These are phyloP conservation scores for Phialophora chinensis DNA, from an alignment of 2,329 filamentous ascomycete genomes.

Conservation along the genomic window DNA sequence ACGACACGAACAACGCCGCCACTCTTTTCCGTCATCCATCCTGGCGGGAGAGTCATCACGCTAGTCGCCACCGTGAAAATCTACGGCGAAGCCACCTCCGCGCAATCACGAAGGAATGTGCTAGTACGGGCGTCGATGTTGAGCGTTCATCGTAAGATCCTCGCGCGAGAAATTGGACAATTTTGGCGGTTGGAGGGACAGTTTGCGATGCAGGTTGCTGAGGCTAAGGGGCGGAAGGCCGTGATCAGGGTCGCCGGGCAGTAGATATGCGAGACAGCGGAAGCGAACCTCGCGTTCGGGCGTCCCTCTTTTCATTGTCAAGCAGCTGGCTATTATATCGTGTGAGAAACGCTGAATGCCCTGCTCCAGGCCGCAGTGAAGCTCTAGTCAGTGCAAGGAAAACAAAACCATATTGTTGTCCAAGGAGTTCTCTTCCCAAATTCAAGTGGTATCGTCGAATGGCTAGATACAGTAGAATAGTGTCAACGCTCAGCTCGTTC, in stretches of 20 bases:
- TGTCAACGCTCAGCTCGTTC: neutral
- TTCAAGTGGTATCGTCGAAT: neutral
- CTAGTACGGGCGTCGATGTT: constrained; percentile 39
- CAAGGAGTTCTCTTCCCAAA: neutral
- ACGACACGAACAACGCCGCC: constrained; percentile 15
- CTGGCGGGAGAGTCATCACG: constrained; percentile 38
- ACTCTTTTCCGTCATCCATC: constrained; percentile 11
- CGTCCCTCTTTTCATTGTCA: neutral
- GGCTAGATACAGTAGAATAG: neutral
- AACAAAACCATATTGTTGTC: neutral
- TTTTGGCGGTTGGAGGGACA: constrained; percentile 46
- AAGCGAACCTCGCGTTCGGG: neutral
- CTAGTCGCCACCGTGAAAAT: constrained; percentile 42
- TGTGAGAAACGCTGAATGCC: neutral
- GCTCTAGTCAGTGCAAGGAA: neutral
- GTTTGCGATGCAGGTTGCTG: constrained; percentile 45
- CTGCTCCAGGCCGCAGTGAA: neutral
- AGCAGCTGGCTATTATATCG: neutral
- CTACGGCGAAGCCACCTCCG: neutral
- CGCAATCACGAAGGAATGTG: neutral
- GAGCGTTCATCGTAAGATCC: constrained; percentile 47
- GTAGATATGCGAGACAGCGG: neutral
- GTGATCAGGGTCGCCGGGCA: constrained; percentile 17
- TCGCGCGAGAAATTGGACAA: constrained; percentile 44
- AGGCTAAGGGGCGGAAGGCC: constrained; percentile 31